phyloP scores from a whole-genome alignment of 148 eudicot species.

The Silene latifolia region DNA sequence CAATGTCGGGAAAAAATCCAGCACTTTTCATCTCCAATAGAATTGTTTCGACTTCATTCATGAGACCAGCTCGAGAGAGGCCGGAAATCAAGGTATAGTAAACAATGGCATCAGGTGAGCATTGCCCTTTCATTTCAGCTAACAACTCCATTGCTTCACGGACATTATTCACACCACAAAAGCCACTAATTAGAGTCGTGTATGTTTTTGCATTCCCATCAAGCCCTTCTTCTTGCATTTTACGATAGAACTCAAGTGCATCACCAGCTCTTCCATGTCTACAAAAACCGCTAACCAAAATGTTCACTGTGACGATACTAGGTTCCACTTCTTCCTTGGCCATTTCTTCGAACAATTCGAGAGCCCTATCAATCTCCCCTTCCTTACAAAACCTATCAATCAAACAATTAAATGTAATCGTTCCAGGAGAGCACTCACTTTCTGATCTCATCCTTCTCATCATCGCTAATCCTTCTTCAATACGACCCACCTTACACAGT shows the following conservation, averaged over 20 bases:
- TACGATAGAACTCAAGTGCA: conserved; percentile 53
- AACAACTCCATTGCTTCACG: conserved; percentile 59
- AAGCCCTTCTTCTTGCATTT: conserved; percentile 57
- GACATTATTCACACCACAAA: conserved; percentile 60
- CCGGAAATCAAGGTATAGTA: conserved; percentile 64
- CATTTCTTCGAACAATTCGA: conserved; percentile 61
- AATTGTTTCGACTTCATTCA: conserved; percentile 54
- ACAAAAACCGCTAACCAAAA: conserved; percentile 67
- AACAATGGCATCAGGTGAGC: conserved; percentile 58
- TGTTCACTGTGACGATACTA: conserved; percentile 57
- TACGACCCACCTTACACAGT: conserved; percentile 65
- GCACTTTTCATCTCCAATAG: conserved; percentile 50
- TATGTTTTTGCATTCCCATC: conserved; percentile 59
- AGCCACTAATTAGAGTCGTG: conserved; percentile 53
- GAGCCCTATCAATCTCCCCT: conserved; percentile 51
- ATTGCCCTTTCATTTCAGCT: conserved; percentile 45
- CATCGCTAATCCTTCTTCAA: conserved; percentile 58
- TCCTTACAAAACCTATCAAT: conserved; percentile 71
- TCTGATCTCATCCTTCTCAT: conserved; percentile 60
- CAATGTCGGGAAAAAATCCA: conserved; percentile 64
- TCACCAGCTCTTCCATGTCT: conserved; percentile 52
- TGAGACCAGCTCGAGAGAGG: conserved; percentile 49
- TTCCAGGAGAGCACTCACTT: conserved; percentile 42
- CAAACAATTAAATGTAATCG: conserved; percentile 59
- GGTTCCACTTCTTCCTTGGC: conserved; percentile 41